phyloP scores from a whole-genome alignment of 306 rosid genomes.

The Dryas octopetala region DNA sequence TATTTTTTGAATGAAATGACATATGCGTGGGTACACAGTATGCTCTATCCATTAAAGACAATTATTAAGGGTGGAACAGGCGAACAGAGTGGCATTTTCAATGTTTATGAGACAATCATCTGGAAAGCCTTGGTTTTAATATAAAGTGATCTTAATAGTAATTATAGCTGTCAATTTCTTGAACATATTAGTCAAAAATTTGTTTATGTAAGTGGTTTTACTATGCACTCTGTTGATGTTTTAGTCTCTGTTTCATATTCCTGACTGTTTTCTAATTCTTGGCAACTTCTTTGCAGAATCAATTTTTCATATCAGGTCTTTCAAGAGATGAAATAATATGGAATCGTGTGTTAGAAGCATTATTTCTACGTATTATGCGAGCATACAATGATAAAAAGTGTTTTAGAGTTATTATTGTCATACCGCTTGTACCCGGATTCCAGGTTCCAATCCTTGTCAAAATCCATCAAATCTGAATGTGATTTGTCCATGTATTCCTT shows the following conservation, averaged over 20 bases:
- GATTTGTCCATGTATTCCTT: slow-evolving; percentile 7
- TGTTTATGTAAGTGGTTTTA: neutral
- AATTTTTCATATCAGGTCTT: slow-evolving; percentile 96
- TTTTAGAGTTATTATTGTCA: slow-evolving; percentile 87
- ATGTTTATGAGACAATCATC: neutral
- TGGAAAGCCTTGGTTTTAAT: neutral
- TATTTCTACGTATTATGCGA: slow-evolving; percentile 70
- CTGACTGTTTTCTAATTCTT: slow-evolving; percentile 36
- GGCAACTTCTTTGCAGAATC: slow-evolving; percentile 72
- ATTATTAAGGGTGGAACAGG: neutral
- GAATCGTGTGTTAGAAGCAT: slow-evolving; percentile 89
- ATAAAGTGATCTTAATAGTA: neutral
- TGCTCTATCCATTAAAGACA: neutral
- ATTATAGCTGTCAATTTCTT: neutral
- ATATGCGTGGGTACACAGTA: neutral
- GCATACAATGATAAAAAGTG: slow-evolving; percentile 77
- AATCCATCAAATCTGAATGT: neutral
- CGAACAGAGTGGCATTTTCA: neutral
- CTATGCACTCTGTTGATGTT: neutral
- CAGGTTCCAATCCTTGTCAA: slow-evolving; percentile 55
- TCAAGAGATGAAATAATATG: slow-evolving; percentile 81
- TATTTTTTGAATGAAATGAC: neutral
- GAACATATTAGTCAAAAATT: neutral
- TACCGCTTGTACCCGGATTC: slow-evolving; percentile 97
- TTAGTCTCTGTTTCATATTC: slow-evolving; percentile 16